phyloP scores from a whole-genome alignment of 306 rosid species.

The Lupinus albus region DNA sequence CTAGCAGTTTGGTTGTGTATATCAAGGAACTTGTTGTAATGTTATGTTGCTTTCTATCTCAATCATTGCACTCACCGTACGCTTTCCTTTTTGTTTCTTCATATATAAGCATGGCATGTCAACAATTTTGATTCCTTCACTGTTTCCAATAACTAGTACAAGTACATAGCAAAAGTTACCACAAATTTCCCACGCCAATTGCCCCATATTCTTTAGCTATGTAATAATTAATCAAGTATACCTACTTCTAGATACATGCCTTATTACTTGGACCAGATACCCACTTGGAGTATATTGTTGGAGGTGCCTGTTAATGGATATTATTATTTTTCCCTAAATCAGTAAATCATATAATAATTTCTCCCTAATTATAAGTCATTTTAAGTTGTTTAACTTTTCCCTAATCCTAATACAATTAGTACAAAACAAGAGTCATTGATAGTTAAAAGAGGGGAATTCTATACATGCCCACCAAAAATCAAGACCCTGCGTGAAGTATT shows the following conservation, averaged over 20 bases:
- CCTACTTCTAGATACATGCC: neutral
- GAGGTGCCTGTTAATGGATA: neutral
- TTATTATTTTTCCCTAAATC: too few species aligned
- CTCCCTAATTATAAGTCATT: too few species aligned
- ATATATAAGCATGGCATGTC: neutral
- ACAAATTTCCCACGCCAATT: slow-evolving; percentile 12
- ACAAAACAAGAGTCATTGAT: slow-evolving; percentile 32
- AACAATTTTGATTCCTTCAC: neutral
- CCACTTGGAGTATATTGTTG: neutral
- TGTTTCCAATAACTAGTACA: neutral
- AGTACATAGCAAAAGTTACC: slow-evolving; percentile 39
- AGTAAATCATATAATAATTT: too few species aligned
- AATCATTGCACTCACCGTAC: slow-evolving; percentile 29
- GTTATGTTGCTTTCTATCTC: slow-evolving; percentile 48
- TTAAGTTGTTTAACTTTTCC: slow-evolving; percentile 36
- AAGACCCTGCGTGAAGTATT: too few species aligned
- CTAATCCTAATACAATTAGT: slow-evolving; percentile 30
- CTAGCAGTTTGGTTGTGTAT: slow-evolving; percentile 9
- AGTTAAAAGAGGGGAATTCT: neutral
- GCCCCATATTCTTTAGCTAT: slow-evolving; percentile 29
- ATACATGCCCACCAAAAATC: neutral
- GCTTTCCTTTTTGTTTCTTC: slow-evolving; percentile 8
- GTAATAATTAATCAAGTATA: slow-evolving; percentile 12
- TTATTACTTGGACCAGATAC: neutral
- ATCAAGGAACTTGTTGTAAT: neutral